Percentiles rank a stretch among this genome's conserved stretches.
phyloP scores from a whole-genome alignment of 441 rosid genomes.

The Macaranga tanarius region DNA sequence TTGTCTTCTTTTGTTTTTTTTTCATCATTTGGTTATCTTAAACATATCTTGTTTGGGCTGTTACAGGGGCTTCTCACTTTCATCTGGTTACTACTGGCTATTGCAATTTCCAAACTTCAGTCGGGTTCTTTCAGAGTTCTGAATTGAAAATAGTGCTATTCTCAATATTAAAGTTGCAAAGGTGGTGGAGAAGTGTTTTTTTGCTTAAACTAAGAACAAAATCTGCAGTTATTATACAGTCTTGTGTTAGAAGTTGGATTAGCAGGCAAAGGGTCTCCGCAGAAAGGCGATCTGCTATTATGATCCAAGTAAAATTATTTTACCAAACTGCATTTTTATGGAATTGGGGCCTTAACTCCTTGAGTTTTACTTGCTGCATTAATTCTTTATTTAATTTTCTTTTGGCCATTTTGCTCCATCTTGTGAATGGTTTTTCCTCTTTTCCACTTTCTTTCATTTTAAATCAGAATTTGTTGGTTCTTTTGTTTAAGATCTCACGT shows the following conservation, averaged over 20 bases:
- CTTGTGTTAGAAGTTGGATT: slow-evolving; percentile 56
- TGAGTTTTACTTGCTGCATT: background rate
- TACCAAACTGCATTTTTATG: too few species aligned
- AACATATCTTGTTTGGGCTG: slow-evolving; percentile 9
- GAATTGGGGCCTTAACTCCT: background rate
- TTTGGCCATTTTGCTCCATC: background rate
- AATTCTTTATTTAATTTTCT: background rate
- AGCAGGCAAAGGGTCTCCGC: slow-evolving; percentile 44
- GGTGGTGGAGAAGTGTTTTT: slow-evolving; percentile 74
- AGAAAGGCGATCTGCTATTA: slow-evolving; percentile 35
- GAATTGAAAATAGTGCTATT: slow-evolving; percentile 31
- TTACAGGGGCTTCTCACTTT: slow-evolving; percentile 48
- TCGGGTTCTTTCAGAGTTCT: slow-evolving; percentile 30
- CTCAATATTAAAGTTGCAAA: slow-evolving; percentile 59
- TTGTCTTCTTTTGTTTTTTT: background rate
- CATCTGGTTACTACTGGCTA: slow-evolving; percentile 22
- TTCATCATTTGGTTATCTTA: slow-evolving; percentile 13
- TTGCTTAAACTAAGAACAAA: slow-evolving; percentile 44
- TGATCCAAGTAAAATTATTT: slow-evolving; percentile 85
- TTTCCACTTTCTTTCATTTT: background rate
- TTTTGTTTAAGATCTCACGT: background rate
- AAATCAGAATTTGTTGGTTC: too few species aligned
- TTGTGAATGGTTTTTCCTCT: background rate
- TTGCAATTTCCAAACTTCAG: slow-evolving; percentile 23
- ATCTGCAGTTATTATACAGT: slow-evolving; percentile 61